Percentiles rank a stretch among this genome's conserved stretches.
Evolutionary conservation across 148 eudicot genomes (phyloP).

Genomic region (Persicaria maculosa): DNA sequence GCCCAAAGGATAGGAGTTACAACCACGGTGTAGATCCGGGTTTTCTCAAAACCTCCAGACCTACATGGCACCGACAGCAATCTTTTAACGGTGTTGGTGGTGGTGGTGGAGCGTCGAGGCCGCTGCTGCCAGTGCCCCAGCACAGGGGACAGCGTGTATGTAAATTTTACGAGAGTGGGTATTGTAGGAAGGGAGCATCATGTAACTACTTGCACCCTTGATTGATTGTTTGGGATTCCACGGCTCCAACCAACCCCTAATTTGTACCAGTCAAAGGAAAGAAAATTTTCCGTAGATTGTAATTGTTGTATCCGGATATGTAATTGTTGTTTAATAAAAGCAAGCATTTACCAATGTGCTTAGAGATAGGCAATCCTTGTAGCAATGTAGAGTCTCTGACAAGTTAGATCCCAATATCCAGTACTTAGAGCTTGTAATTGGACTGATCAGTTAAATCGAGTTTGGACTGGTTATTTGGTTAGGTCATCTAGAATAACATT

Average conservation of each 20-base stretch:
- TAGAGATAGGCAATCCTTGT: neutral
- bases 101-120: constrained; percentile 45
- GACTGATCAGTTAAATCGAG: too few species aligned
- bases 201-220: constrained; percentile 74
- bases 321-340: constrained; percentile 10
- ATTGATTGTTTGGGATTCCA: neutral
- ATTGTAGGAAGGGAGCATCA: constrained; percentile 68
- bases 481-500: too few species aligned
- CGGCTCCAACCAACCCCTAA: constrained; percentile 4
- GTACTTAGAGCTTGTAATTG: too few species aligned
- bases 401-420: too few species aligned
- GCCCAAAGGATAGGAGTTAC: constrained; percentile 41
- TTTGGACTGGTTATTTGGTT: too few species aligned
- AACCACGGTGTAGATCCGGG: constrained; percentile 39
- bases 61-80: constrained; percentile 43
- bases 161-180: constrained; percentile 69
- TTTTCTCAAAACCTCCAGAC: constrained; percentile 36
- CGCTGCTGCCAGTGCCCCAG: constrained; percentile 17
- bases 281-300: constrained; percentile 38
- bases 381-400: too few species aligned
- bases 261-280: constrained; percentile 23
- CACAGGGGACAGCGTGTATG: constrained; percentile 65
- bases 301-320: constrained; percentile 30
- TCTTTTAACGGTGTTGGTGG: constrained; percentile 34
- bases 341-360: neutral